A percentile compares a stretch with the other conserved stretches of the same genome.
Conservation (phyloP, 352 stramenopile genomes). For the Phytophthora hybrid region DNA sequence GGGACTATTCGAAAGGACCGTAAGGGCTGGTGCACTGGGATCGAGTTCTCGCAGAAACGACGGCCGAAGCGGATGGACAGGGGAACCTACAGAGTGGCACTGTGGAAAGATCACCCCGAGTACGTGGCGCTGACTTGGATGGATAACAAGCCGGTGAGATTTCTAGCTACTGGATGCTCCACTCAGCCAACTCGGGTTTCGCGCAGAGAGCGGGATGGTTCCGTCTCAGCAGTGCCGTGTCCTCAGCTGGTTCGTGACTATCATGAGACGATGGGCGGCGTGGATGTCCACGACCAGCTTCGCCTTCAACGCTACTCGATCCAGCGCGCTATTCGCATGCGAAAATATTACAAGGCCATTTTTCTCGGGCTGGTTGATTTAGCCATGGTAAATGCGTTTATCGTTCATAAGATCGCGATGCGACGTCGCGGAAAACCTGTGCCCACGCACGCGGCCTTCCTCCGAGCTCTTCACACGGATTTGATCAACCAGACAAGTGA, state of each 20-base stretch:
- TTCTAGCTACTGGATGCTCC: conserved; percentile 7
- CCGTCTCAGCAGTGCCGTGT: neutral
- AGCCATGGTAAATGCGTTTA: conserved; percentile 30
- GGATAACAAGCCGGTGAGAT: no score
- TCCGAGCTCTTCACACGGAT: conserved; percentile 1
- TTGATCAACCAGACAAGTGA: conserved; percentile 19
- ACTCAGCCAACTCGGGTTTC: conserved; percentile 2
- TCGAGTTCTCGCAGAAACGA: no score
- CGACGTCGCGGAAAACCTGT: neutral
- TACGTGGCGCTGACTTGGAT: no score
- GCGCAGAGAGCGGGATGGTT: neutral
- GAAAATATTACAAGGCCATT: no score
- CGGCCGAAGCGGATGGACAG: no score
- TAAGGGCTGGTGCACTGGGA: no score
- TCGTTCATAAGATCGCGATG: conserved; percentile 26
- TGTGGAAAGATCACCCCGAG: no score
- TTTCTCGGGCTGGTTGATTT: conserved; percentile 37
- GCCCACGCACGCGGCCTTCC: conserved; percentile 4
- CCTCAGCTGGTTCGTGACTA: conserved; percentile 10
- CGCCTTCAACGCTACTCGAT: neutral
- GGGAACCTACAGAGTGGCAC: no score
- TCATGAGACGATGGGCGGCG: neutral
- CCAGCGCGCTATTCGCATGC: neutral
- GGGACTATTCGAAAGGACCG: no score
- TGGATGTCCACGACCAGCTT: neutral